Base-by-base conservation (phyloP, 179 eudicot species). In the Beta corolliflora region DNA sequence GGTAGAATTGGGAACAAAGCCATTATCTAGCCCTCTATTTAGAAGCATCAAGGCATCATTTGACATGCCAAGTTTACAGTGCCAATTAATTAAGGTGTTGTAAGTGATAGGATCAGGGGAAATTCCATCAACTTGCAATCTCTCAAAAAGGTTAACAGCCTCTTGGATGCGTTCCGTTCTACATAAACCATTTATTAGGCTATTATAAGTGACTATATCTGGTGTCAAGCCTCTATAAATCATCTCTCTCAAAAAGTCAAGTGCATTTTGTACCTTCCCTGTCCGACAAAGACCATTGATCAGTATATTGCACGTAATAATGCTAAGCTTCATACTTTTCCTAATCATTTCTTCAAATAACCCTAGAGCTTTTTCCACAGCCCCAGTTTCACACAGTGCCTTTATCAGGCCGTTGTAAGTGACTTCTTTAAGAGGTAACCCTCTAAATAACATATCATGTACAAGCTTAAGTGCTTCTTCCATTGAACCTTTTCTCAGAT, bases 381-480 rank as follows among this genome's bases (percentile, higher is more conserved):
- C 89, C 16, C 98, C 97, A 83, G 87, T 86, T 44, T 86, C 84
- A 84, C 99, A 97, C 46, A 94, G 87, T 16, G 92, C 94, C 89
- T 86, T 92, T 72, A 97, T 88, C 77, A 97, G 83, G 79, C 91
- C 90, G 82, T 88, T 94, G 74, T 90, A 93, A 65, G 98, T 94
- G 81, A 92, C 81, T 55, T 85, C 89, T 76, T 97, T 97, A 48
- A 88, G 97, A 74, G 91, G 81, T 44, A 88, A 88, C 67, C 98
- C 97, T 85, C 95, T 90, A 69, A 92, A 94, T 85, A 92, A 44
- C 99, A 97, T 97, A 74, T 97, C 97, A 82, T 89, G 88, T 41
- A 94, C 94, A 54, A 94, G 94, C 88, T 92, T 90, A 54, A 92
- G 85, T 65, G 97, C 98, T 63, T 97, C 92, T 80, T 88, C 89